Evolutionary conservation across 805 yeast species (phyloP), one percentile per base, ranked within the genome.

Genomic region (Ogataea trehaloabstinens): DNA sequence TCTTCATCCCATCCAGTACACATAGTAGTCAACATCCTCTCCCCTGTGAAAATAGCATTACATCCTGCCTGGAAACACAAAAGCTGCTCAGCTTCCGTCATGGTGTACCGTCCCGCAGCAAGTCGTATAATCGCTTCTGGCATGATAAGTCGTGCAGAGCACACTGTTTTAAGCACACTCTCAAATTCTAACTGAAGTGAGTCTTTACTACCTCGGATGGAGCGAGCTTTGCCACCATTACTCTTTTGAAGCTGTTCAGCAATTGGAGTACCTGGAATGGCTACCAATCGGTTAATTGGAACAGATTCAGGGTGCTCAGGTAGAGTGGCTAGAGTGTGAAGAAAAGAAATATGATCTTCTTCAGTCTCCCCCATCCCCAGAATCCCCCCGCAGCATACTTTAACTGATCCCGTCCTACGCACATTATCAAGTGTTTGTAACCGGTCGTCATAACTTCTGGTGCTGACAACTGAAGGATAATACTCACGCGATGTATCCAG

Each of bases 1-100:
- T 85, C 93, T 51, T 83, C 90, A 32, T 84, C 87, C 90, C 91
- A 85, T 5, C 88, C 89, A 49, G 77, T 81, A 56, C 91, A 84
- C 78, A 80, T 77, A 4, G 93, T 85, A 2, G 93, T 85, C 40
- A 85, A 64, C 91, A 85, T 85, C 48, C 73, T 76, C 58, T 84
- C 81, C 25, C 93, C 93, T 1, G 90, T 85, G 60, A 85, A 85
- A 28, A 85, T 80, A 15, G 91, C 89, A 60, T 85, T 85, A 48
- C 82, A 80, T 15, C 93, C 93, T 24, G 82, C 78, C 77, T 81
- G 71, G 58, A 85, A 85, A 47, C 90, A 82, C 51, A 85, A 58
- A 40, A 80, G 74, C 57, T 85, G 93, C 50, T 85, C 89, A 41
- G 73, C 64, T 51, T 85, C 90, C 48, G 77, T 80, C 90, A 85